phyloP scores from a whole-genome alignment of 169 alveolate species.

The Eimeria necatrix region DNA sequence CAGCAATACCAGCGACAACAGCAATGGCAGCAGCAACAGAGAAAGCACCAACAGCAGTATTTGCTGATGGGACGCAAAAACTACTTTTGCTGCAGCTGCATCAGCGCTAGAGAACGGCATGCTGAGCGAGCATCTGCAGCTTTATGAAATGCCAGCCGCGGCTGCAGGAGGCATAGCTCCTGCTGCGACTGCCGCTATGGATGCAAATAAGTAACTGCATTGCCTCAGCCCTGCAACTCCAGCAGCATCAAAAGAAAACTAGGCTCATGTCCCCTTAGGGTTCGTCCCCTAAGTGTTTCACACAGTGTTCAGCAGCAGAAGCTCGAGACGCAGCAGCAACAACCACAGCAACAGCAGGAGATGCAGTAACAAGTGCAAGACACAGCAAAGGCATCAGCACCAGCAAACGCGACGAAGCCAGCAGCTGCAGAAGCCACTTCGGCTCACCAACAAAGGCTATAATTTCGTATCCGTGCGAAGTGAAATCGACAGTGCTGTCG shows the following conservation, averaged over 20 bases:
- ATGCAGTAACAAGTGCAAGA: background rate
- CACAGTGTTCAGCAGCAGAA: background rate
- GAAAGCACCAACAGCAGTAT: background rate
- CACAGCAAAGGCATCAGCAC: background rate
- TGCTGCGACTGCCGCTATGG: background rate
- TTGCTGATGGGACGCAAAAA: background rate
- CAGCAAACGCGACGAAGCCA: background rate
- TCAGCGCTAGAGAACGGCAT: background rate
- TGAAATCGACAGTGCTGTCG: conserved; percentile 45
- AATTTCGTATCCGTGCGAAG: conserved; percentile 70
- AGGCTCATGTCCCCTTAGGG: too few species aligned
- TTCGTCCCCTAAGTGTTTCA: background rate
- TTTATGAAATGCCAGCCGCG: background rate
- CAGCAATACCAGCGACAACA: background rate
- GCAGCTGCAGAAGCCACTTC: background rate
- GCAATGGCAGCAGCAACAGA: background rate
- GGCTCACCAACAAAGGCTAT: conserved; percentile 51
- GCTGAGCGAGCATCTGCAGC: background rate
- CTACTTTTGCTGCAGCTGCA: background rate
- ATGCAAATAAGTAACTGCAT: background rate
- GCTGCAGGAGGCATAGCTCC: background rate
- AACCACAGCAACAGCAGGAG: background rate
- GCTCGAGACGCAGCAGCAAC: background rate
- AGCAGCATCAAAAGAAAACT: background rate
- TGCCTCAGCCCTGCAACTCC: background rate